phyloP scores from a whole-genome alignment of 1,284 basidiomycete genomes.

The Moniliophthora roreri region DNA sequence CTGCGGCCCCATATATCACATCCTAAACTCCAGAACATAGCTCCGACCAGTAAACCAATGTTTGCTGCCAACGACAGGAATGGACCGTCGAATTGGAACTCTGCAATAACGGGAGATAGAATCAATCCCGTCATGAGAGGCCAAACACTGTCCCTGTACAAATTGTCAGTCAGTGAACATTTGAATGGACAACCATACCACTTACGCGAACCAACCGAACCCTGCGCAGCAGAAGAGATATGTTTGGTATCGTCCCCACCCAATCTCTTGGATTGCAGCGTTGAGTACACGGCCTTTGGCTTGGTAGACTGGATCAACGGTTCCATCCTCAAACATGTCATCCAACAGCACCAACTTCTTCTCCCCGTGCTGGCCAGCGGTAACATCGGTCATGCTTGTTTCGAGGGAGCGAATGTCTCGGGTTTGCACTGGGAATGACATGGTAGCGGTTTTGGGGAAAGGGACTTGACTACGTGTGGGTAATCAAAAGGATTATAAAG shows the following conservation, averaged over 20 bases:
- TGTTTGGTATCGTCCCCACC: conserved; percentile 73
- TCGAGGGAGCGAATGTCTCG: background rate
- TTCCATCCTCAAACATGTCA: conserved; percentile 46
- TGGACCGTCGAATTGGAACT: conserved; percentile 53
- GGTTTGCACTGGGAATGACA: background rate
- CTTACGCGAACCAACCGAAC: conserved; percentile 72
- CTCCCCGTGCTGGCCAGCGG: background rate
- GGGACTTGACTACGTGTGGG: too few relatives aligned
- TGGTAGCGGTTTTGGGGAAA: too few relatives aligned
- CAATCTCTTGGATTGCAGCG: conserved; percentile 67
- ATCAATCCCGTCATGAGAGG: conserved; percentile 61
- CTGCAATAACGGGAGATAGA: conserved; percentile 50
- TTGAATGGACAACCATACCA: conserved; percentile 14
- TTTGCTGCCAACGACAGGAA: conserved; percentile 57
- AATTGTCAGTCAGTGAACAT: conserved; percentile 7
- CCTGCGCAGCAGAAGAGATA: conserved; percentile 56
- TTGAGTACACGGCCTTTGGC: conserved; percentile 65
- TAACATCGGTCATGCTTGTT: background rate
- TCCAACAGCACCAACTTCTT: conserved; percentile 11
- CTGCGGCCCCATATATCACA: conserved; percentile 62
- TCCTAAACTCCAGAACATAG: conserved; percentile 60
- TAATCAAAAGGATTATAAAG: too few relatives aligned
- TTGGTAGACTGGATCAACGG: conserved; percentile 61
- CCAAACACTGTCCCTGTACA: conserved; percentile 60
- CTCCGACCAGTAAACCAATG: conserved; percentile 65